Base-by-base conservation (phyloP, 2,329 filamentous ascomycete genomes). In the Pseudocercospora eumusae region DNA sequence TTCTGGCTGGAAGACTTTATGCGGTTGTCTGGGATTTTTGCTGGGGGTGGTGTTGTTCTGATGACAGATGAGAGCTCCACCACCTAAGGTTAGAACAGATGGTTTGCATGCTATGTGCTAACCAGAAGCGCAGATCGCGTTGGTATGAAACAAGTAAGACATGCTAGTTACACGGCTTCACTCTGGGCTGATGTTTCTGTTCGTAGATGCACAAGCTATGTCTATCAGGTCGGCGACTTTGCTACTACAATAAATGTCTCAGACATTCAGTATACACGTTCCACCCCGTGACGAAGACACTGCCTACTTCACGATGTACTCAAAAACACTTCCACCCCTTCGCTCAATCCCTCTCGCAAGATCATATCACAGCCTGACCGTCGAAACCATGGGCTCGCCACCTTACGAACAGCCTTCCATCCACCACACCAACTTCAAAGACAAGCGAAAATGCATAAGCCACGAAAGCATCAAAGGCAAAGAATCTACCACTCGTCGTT, bases 1-100 rank as follows among this genome's bases (percentile, higher is more conserved):
- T 81, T 0, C 79, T 1, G 79, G 79, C 11, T 81, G 79, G 79
- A 50, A 31, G 66, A 68, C 18, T 62, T 68, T 11, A 21, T 57
- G 5, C 56, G 33, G 28, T 33, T 66, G 33, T 61, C 61, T 15
- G 57, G 44, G 4, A 64, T 65, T 20, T 64, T 68, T 21, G 50
- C 50, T 3, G 57, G 64, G 28, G 57, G 60, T 9, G 61, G 53
- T 18, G 62, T 56, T 8, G 47, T 68, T 7, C 40, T 68, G 15
- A 66, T 62, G 6, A 45, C 42, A 5, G 59, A 61, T 33, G 31
- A 15, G 3, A 44, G 20, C 40, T 1, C 15, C 40, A 6, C 15
- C 40, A 15, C 40, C 18, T 21, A 44, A 44, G 40, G 11, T 20
- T 7, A 44, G 20, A 20, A 6, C 15, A 10, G 40, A 44, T 44